Evolutionary conservation across 495 filamentous ascomycete genomes (phyloP), one percentile per base, ranked within the genome.

Genomic region (Bathelium albidoporum): DNA sequence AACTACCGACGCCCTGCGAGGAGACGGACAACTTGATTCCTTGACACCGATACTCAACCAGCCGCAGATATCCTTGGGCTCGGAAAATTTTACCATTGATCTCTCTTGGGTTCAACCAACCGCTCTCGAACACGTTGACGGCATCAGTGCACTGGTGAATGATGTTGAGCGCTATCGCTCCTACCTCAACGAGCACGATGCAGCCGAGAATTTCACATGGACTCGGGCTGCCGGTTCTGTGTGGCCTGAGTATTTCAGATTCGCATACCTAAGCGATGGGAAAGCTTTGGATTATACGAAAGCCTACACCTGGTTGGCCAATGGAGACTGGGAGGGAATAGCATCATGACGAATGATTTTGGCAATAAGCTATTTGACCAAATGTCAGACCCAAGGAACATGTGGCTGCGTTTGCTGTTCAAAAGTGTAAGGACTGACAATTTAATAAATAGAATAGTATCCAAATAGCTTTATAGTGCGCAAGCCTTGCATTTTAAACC

Each of bases 121-220:
- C 66, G 16, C 2, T 29, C 32, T 24, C n/a, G 62, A 64, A 16
- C 4, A 24, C 9, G 75, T 75, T 59, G 83, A 92, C 66, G 91
- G 91, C 0, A 80, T 96, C n/a, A 91, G 88, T 62, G 83, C 95
- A 26, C 73, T 95, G 0, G 85, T 96, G 24, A 95, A 96, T 68
- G 91, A 96, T 64, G 91, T 96, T 0, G 91, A 96, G 72, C 78
- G 90, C n/a, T 62, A 45, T 60, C 32, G 55, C 32, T 16, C 9
- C 4, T 59, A 26, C 12, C 12, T 39, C n/a, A 62, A 29, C 22
- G 32, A 62, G 2, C 18, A 3, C 18, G 11, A 39, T 39, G 5
- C 14, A 39, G 34, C 34, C 14, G 32, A 26, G 45, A 55, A 5
- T 29, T 49, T 49, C 32, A 31, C 61, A n/a, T 62, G 39, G 44